Conservation (phyloP, 306 rosid genomes). For the Luffa aegyptiaca region DNA sequence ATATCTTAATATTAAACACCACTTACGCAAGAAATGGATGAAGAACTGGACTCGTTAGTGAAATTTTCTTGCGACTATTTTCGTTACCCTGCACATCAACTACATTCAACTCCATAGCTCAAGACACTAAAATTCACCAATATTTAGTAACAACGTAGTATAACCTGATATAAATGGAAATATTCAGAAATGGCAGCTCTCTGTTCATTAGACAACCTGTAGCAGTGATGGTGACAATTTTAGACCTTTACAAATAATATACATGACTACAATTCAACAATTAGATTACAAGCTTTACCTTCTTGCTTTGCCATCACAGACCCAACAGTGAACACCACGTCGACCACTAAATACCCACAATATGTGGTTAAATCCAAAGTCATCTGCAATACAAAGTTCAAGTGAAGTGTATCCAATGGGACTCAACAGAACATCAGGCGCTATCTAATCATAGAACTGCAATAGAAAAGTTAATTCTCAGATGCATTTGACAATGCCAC, state of each 20-base stretch:
- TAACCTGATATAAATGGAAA: conserved; percentile 79
- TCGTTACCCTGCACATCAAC: conserved; percentile 65
- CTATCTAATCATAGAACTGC: not conserved
- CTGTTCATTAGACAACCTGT: conserved; percentile 77
- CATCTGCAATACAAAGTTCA: conserved; percentile 40
- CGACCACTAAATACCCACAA: conserved; percentile 95
- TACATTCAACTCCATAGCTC: not conserved
- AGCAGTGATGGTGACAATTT: conserved; percentile 14
- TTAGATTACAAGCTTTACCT: conserved; percentile 30
- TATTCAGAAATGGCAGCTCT: conserved; percentile 76
- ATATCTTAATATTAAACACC: conserved; percentile 7
- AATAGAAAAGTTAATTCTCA: not conserved
- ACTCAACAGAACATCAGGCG: not conserved
- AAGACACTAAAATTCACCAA: not conserved
- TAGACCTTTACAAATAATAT: not conserved
- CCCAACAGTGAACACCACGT: conserved; percentile 98
- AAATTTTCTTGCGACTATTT: conserved; percentile 73
- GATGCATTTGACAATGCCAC: not conserved
- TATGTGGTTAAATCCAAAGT: conserved; percentile 78
- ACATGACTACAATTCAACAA: not conserved
- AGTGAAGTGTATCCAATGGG: not conserved
- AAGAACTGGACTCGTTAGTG: conserved; percentile 45
- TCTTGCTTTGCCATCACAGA: conserved; percentile 84
- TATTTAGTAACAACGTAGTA: not conserved
- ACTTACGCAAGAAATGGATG: conserved; percentile 86